Conservation (phyloP, 805 yeast species). For the Kodamaea nitidulidarum region DNA sequence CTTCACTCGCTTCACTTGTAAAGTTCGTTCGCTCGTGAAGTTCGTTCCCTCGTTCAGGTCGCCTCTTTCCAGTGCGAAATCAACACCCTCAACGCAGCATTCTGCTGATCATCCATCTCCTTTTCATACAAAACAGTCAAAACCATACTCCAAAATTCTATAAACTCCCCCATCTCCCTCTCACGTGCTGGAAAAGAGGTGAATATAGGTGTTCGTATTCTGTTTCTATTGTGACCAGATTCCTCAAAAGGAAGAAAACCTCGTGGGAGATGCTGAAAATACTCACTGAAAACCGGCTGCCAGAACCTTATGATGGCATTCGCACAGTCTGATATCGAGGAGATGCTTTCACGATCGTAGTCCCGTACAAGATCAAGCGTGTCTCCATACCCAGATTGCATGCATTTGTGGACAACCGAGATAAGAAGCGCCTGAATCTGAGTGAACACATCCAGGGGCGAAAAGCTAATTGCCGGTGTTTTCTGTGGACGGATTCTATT, state of each 20-base stretch:
- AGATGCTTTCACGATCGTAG: slow-evolving; percentile 36
- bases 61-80: slow-evolving; percentile 13
- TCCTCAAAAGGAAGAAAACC: slow-evolving; percentile 4
- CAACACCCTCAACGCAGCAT: slow-evolving; percentile 18
- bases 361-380: slow-evolving; percentile 48
- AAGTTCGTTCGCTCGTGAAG: too few species aligned
- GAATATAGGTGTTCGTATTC: slow-evolving; percentile 2
- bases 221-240: not conserved
- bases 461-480: not conserved
- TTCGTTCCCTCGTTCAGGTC: too few species aligned
- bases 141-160: slow-evolving; percentile 49
- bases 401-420: slow-evolving; percentile 47
- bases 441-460: not conserved
- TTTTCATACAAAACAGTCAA: slow-evolving; percentile 40
- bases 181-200: slow-evolving; percentile 12
- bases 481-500: too few species aligned
- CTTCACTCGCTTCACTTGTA: not conserved
- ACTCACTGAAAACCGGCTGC: slow-evolving; percentile 55
- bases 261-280: slow-evolving; percentile 26
- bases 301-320: slow-evolving; percentile 43
- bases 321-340: slow-evolving; percentile 41
- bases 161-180: slow-evolving; percentile 33
- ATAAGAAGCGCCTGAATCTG: slow-evolving; percentile 24
- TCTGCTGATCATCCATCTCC: slow-evolving; percentile 24
- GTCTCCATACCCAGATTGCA: slow-evolving; percentile 54